Evolutionary conservation across 345 rosid species (phyloP), one percentile per base, ranked within the genome.

Genomic region (Populus euphratica): DNA sequence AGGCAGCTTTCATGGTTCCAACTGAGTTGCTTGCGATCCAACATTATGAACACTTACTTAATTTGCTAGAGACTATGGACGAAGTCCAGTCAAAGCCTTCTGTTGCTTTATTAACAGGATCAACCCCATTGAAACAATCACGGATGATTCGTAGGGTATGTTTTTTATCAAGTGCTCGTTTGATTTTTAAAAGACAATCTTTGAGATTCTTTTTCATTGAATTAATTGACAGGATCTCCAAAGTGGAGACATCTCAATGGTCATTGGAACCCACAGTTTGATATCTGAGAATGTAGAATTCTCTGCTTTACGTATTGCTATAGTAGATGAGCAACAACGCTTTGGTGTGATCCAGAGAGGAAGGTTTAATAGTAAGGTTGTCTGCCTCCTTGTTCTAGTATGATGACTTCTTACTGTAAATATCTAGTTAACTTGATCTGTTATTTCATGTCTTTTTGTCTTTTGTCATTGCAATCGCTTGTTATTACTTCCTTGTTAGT

Each of bases 1-100:
- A 93, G 99, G 98, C 97, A 79, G 98, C 99, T 83, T 90, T 93
- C 88, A 96, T 96, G 99, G 98, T 90, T 80, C 98, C 99, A 54
- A 93, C 99, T 35, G 99, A 96, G 87, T 88, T 96, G 89, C 96
- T 96, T 79, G 99, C 99, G 0, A 83, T 88, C 81, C 99, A 93
- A 76, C 99, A 96, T 84, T 89, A 93, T 77, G 97, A 96, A 62
- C 91, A 88, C 75, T 83, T 94, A 73, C 89, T 88, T 74, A 78
- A 89, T 75, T 84, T 96, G 86, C 83, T 96, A 35, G 96, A 88
- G 80, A 87, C 75, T 5, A 81, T 96, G 86, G 94, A 89, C 52
- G 86, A 79, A 49, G 86, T 86, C 18, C 49, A 82, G 75, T 75
- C 75, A 69, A 96, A 89, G 80, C 99, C 99, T 83, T 86, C 92